A percentile compares a stretch with the other conserved stretches of the same genome.
Conservation (phyloP, 768 basidiomycete species). For the Suillus bovinus region DNA sequence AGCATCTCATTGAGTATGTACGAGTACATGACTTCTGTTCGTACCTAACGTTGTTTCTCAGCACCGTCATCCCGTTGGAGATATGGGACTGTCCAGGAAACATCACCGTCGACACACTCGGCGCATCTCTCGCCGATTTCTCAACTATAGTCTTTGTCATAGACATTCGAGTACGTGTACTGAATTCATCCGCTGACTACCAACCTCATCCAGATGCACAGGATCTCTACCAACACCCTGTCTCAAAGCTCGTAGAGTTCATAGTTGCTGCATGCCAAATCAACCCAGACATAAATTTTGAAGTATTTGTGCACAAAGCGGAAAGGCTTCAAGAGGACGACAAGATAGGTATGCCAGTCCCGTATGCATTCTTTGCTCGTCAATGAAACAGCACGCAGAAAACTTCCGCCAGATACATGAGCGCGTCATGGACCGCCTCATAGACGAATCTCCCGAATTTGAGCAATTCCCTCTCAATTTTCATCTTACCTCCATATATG, state of each 20-base stretch:
- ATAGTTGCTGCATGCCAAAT: slow-evolving; percentile 74
- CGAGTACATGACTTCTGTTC: neutral
- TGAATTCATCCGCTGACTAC: slow-evolving; percentile 11
- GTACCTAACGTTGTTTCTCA: slow-evolving; percentile 30
- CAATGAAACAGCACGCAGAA: slow-evolving; percentile 47
- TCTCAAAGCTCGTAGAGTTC: slow-evolving; percentile 79
- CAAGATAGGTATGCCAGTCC: slow-evolving; percentile 64
- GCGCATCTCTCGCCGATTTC: slow-evolving; percentile 74
- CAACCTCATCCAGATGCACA: slow-evolving; percentile 25
- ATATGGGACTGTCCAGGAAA: slow-evolving; percentile 96
- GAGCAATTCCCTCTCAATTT: slow-evolving; percentile 82
- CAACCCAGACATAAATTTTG: slow-evolving; percentile 76
- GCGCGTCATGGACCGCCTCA: slow-evolving; percentile 78
- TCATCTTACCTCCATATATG: slow-evolving; percentile 90
- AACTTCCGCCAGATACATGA: slow-evolving; percentile 91
- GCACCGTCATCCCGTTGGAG: slow-evolving; percentile 90
- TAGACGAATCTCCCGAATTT: slow-evolving; percentile 74
- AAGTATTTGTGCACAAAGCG: slow-evolving; percentile 95
- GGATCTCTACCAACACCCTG: slow-evolving; percentile 85
- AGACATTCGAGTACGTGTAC: slow-evolving; percentile 80
- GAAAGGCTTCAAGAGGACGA: slow-evolving; percentile 92
- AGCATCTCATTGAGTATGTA: slow-evolving; percentile 79
- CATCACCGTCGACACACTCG: slow-evolving; percentile 76
- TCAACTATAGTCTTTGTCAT: slow-evolving; percentile 90
- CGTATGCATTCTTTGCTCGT: neutral